Evolutionary conservation across 805 yeast genomes (phyloP), one percentile per base, ranked within the genome.

Genomic region (Barnettozyma siamensis): DNA sequence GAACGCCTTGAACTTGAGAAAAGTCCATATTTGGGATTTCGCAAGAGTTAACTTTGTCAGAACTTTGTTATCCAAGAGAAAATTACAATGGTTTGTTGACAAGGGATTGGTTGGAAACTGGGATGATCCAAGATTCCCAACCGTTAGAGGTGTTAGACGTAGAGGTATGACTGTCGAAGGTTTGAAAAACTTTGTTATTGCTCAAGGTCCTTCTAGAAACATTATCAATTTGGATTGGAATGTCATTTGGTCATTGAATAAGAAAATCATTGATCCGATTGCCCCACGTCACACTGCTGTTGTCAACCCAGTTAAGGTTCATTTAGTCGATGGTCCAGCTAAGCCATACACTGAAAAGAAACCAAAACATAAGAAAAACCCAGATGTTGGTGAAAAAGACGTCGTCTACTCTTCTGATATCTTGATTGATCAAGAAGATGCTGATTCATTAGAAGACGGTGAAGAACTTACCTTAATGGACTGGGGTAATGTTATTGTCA

Each of bases 111-210:
- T 93, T 44, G 58, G 75, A 19, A 88, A 88, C 69, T 93, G 99
- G 99, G 97, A 93, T 60, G 99, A 93, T 66, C 99, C 99, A 55
- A 78, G 99, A 66, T 93, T 93, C 88, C 99, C 99, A 54, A 93
- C 99, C 35, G 96, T 93, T 31, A 83, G 98, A 67, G 99, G 99
- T 72, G 96, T 91, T 40, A 87, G 97, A 73, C 83, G 99, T 75
- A 85, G 99, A 73, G 99, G 99, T 72, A 93, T 93, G 99, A 80
- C 96, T 31, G 94, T 93, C 49, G 97, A 93, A 71, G 99, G 98
- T 51, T 78, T 93, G 64, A 80, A 91, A 67, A 85, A 86, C 74
- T 93, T 93, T 58, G 85, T 93, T 52, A 73, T 93, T 47, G 76
- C 95, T 38, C 98, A 93, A 72, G 99, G 99, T 58, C 99, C 99